Conservation (phyloP, 2,329 filamentous ascomycete genomes). For the Trichoderma brevicompactum region DNA sequence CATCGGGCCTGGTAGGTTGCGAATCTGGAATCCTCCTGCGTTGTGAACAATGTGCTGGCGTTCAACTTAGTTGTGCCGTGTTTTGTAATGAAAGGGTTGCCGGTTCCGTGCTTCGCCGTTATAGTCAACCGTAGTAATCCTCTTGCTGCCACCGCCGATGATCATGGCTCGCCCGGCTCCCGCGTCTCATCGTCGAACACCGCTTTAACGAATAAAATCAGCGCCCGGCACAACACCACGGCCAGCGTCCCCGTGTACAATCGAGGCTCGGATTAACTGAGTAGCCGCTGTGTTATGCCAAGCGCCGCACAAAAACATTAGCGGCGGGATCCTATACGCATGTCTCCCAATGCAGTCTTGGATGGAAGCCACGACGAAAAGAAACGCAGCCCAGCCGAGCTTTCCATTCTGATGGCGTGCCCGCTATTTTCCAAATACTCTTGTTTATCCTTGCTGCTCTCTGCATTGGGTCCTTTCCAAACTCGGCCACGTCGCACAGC, state of each 20-base stretch:
- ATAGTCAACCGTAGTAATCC: too few species aligned
- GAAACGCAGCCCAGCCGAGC: not conserved
- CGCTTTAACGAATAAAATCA: not conserved
- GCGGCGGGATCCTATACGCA: not conserved
- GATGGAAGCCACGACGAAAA: not conserved
- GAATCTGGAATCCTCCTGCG: too few species aligned
- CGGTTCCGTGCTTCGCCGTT: too few species aligned
- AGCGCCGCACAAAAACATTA: not conserved
- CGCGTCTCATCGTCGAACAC: not conserved
- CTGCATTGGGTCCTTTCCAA: too few species aligned
- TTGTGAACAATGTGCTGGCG: too few species aligned
- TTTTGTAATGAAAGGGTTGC: too few species aligned
- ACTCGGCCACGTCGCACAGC: not conserved
- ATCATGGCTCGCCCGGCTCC: not conserved
- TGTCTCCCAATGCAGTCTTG: not conserved
- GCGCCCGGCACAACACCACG: not conserved
- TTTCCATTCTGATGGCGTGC: not conserved
- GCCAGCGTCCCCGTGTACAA: not conserved
- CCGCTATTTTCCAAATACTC: not conserved
- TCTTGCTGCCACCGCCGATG: too few species aligned
- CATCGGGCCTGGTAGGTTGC: too few species aligned
- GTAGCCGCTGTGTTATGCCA: not conserved
- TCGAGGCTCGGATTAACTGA: not conserved
- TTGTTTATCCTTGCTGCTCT: not conserved
- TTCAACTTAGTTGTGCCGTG: too few species aligned